Percentiles rank a stretch among this genome's conserved stretches.
Conservation (phyloP, 2,329 filamentous ascomycete genomes). For the Gliomastix tumulicola region DNA sequence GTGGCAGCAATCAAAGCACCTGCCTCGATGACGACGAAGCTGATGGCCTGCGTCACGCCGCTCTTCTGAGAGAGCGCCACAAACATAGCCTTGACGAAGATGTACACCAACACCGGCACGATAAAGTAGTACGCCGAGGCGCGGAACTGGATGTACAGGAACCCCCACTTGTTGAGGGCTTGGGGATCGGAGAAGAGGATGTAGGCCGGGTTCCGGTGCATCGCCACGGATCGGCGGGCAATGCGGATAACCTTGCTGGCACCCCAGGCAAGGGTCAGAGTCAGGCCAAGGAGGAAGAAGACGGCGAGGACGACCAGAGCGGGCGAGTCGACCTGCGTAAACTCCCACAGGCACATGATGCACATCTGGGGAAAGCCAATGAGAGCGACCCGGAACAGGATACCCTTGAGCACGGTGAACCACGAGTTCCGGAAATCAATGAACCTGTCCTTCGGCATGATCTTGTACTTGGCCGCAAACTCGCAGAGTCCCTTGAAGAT, state of each 20-base stretch:
- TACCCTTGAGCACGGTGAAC: conserved; percentile 87
- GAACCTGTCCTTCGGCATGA: conserved; percentile 81
- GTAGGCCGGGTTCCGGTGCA: conserved; percentile 96
- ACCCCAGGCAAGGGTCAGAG: conserved; percentile 74
- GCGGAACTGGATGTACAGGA: conserved; percentile 94
- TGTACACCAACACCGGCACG: conserved; percentile 69
- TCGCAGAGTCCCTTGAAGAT: conserved; percentile 80
- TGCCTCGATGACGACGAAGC: conserved; percentile 76
- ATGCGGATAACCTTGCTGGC: conserved; percentile 84
- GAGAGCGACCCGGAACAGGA: conserved; percentile 82
- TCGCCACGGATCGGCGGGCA: conserved; percentile 76
- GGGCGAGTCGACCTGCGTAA: conserved; percentile 77
- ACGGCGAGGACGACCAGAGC: conserved; percentile 82
- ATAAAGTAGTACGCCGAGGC: conserved; percentile 96
- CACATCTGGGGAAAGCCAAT: conserved; percentile 90
- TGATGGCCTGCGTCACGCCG: conserved; percentile 70
- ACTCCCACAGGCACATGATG: conserved; percentile 88
- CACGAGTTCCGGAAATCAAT: conserved; percentile 91
- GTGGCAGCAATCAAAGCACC: conserved; percentile 69
- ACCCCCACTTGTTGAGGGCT: conserved; percentile 94
- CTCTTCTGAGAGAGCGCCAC: conserved; percentile 71
- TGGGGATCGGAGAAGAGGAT: conserved; percentile 95
- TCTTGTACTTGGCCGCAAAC: conserved; percentile 62
- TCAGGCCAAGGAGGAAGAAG: conserved; percentile 80
- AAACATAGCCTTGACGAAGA: conserved; percentile 83